Percentiles rank a stretch among this genome's conserved stretches.
Evolutionary conservation across 2,329 filamentous ascomycete genomes (phyloP).

Genomic region (Trichoderma simmonsii): DNA sequence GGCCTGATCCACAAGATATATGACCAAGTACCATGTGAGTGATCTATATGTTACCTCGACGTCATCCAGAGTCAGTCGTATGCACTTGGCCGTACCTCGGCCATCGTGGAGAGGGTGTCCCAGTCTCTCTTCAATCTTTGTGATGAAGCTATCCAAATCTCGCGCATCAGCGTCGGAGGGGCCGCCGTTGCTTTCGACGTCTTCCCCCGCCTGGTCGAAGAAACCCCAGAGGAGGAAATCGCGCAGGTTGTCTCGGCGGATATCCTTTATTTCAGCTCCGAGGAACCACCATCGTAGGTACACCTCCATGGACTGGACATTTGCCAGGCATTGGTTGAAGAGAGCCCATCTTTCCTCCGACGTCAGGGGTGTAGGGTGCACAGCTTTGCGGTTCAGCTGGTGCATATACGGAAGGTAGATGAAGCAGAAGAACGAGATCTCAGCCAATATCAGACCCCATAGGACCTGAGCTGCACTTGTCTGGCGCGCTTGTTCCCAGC

Average conservation of each 20-base stretch:
- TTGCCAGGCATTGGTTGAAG: conserved; percentile 54
- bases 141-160: conserved; percentile 46
- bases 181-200: conserved; percentile 21
- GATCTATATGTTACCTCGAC: conserved; percentile 60
- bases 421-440: conserved; percentile 41
- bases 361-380: conserved; percentile 41
- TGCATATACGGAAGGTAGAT: conserved; percentile 43
- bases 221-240: conserved; percentile 69
- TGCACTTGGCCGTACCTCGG: conserved; percentile 50
- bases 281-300: conserved; percentile 66
- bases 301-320: conserved; percentile 51
- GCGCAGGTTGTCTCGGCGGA: conserved; percentile 64
- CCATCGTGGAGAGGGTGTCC: conserved; percentile 52
- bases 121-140: conserved; percentile 51
- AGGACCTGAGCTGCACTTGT: conserved; percentile 23
- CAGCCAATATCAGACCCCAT: conserved; percentile 35
- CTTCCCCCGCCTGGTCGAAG: conserved; percentile 47
- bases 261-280: conserved; percentile 54
- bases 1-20: conserved; percentile 53
- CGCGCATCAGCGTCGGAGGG: conserved; percentile 23
- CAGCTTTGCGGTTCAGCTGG: conserved; percentile 38
- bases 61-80: conserved; percentile 65
- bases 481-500: conserved; percentile 19
- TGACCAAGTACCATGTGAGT: conserved; percentile 60
- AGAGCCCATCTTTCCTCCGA: conserved; percentile 50